Evolutionary conservation across 495 filamentous ascomycete species (phyloP), one percentile per base, ranked within the genome.

Genomic region (Penicillium pancosmium): DNA sequence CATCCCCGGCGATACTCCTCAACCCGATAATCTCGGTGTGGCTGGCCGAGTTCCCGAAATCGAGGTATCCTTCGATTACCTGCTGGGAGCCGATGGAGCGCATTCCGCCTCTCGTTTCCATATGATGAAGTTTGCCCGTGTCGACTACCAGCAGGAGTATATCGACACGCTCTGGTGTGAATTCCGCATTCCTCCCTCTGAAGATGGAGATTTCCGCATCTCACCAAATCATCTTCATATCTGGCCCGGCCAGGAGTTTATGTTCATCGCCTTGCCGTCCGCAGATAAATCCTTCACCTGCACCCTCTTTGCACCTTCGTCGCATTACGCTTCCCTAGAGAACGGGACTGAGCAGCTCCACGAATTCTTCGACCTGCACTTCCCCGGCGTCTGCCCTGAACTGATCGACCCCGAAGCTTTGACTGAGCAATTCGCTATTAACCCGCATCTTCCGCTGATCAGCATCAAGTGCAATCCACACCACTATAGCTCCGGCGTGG

Each of bases 161-260:
- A 92, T 99, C 73, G 92, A 97, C 71, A 93, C 93, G 0, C 76
- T 98, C 9, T 99, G 94, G 94, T 97, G 94, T 76, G 95, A 99
- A 63, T 97, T 97, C 69, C 87, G 86, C 43, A 93, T 99, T 57
- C 78, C 82, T 2, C 82, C 90, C 0, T 74, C 79, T 0, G 68
- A 79, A 13, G 60, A 74, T 19, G 76, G 80, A 11, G 80, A 82
- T 27, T 99, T 93, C 69, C 77, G 78, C 33, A 90, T 97, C 54
- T 91, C 90, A 0, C 91, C 91, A 15, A 89, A 96, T 69, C 91
- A 98, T 66, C 82, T 99, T 2, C 94, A 99, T 70, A 99, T 99
- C 73, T 99, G 94, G 94, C 94, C 94, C 1, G 91, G 88, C 21
- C 85, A 86, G 60, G 84, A 91, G 12, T 90, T 91, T 68, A 98